Conservation (phyloP, 768 basidiomycete species). For the Amanita polypyramis region DNA sequence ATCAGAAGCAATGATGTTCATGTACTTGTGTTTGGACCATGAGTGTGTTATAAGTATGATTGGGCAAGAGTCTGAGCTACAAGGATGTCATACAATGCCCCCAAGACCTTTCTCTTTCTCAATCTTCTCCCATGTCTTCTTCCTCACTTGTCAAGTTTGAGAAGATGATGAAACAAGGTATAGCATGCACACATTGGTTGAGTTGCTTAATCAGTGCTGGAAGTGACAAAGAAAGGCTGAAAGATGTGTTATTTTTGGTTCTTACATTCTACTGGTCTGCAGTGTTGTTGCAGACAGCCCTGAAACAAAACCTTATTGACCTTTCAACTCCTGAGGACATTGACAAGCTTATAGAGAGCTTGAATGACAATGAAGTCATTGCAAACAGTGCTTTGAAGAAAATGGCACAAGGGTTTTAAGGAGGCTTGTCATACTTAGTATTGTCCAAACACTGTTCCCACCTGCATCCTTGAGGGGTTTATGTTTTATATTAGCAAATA, state of each 20-base stretch:
- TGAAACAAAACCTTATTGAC: not conserved
- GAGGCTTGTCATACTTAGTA: too few relatives aligned
- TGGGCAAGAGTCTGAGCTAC: too few relatives aligned
- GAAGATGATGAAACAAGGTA: not conserved
- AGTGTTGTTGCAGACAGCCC: not conserved
- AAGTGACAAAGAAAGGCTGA: not conserved
- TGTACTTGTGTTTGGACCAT: too few relatives aligned
- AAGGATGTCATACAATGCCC: not conserved
- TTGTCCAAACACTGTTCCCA: too few relatives aligned
- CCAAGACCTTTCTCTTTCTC: not conserved
- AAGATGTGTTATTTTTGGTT: not conserved
- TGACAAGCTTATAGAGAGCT: not conserved
- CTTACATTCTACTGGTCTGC: not conserved
- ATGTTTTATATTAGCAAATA: too few relatives aligned
- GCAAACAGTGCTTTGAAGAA: too few relatives aligned
- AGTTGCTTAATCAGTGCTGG: not conserved
- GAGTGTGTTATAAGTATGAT: too few relatives aligned
- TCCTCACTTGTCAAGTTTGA: conserved; percentile 9
- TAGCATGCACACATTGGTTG: not conserved
- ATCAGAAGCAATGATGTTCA: too few relatives aligned
- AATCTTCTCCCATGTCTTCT: conserved; percentile 2
- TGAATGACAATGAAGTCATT: too few relatives aligned
- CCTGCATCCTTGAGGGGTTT: too few relatives aligned
- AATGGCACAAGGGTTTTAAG: too few relatives aligned
- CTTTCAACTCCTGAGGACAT: not conserved